Base-by-base conservation (phyloP, 2,329 filamentous ascomycete species). In the Cytospora paraplurivora region DNA sequence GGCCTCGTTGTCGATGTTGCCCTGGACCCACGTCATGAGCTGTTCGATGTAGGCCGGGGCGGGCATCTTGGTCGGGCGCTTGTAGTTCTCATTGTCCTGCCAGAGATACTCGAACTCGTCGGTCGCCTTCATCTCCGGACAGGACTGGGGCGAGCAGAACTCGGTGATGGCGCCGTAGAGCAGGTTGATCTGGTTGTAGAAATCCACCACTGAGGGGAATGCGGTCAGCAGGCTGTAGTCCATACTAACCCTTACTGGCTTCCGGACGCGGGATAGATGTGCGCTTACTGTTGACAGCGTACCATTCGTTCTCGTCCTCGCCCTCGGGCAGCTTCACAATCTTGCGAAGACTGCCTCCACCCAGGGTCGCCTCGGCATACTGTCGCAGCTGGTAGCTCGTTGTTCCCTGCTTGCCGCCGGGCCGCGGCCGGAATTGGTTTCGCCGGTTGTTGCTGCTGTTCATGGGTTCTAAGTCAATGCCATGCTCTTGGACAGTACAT, bases 91-190 rank as follows among this genome's bases (percentile, higher is more conserved):
- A 66, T 84, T 91, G 77, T 99, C 94, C 80, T 99, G 95, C 95
- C 95, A 99, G 69, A 99, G 88, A 77, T 99, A 99, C 77, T 99
- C 95, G 77, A 98, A 99, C 90, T 99, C 95, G 79, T 99, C 96
- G 11, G 95, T 99, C n/a, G 95, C 95, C 79, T 99, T 99, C 95
- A 99, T 99, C 80, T 98, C 95, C 0, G 95, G 95, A 76, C 95
- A 99, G 68, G 93, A 93, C 75, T 95, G 90, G 37, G 95, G 94
- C 33, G 95, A 98, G 82, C 95, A 99, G 79, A 99, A 99, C 75
- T 99, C 95, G 65, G 95, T 99, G 75, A 99, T 99, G 69, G 95
- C 95, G 65, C 96, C 96, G 76, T 99, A 99, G 65, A 99, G 88
- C 41, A 99, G 85, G 79, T 99, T 99, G 82, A 99, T 96, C 79